Evolutionary conservation across 768 basidiomycete species (phyloP), one percentile per base, ranked within the genome.

Genomic region (Dictyophora rubrovolvata): DNA sequence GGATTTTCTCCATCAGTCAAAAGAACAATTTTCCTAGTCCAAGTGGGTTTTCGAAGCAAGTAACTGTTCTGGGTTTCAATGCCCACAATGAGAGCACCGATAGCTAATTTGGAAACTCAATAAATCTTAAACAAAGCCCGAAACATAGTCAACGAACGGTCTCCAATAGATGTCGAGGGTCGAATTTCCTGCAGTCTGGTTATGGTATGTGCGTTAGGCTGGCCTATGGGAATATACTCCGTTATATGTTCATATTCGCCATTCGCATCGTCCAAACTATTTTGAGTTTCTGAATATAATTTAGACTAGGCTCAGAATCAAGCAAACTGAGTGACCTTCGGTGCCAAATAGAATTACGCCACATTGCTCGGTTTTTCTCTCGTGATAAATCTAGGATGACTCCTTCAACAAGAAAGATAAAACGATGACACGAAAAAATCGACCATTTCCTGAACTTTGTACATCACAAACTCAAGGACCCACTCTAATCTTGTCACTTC

Each of bases 381-480:
- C 89, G 63, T 88, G 83, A 67, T 85, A 93, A 63, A 97, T 93
- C 94, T 98, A 59, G 18, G 9, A 33, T 21, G 20, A 42, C 35
- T 28, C 36, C 11, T 60, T 47, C 18, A 63, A 17, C 23, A 49
- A 51, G 47, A 33, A 55, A 58, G 49, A 53, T 55, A 17, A 20
- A 42, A 16, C 5, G 48, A 18, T 54, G 23, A 52, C 17, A 14
- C 5, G 16, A 17, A 35, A 23, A 17, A 47, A 33, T n/a, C 10
- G 56, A 89, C 90, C 86, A 95, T 93, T 61, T 94, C 89, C 68
- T 95, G 91, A 35, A 94, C 80, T 70, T 93, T 93, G 63, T 92
- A 79, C 69, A 89, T 91, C 16, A 90, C 89, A 67, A 86, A 96
- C 67, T 92, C 88, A 49, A 95, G 76, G 1, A 81, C 78, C 80